A percentile compares a stretch with the other conserved stretches of the same genome.
These are phyloP conservation scores for Leccinum pellstonianum DNA, from an alignment of 768 basidiomycete genomes.

Conservation along the genomic window DNA sequence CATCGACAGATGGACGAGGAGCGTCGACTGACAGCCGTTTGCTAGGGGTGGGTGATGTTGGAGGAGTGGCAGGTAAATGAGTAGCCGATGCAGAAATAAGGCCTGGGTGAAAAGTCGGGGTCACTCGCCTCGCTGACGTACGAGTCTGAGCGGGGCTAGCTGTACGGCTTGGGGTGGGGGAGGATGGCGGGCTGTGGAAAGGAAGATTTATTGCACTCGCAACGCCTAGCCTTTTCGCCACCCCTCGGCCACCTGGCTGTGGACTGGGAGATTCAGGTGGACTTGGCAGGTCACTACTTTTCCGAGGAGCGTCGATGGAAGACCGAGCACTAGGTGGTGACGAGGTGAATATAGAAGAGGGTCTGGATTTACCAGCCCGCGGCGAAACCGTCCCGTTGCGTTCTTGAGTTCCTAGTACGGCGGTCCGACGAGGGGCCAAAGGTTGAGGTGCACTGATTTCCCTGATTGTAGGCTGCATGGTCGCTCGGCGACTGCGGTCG, in stretches of 20 bases:
- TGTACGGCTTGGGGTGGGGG: constrained; percentile 39
- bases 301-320: constrained; percentile 37
- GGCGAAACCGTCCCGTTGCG: constrained; percentile 31
- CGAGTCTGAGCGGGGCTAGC: constrained; percentile 45
- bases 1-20: constrained; percentile 29
- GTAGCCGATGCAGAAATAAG: constrained; percentile 50
- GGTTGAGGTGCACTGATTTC: constrained; percentile 44
- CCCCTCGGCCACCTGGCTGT: constrained; percentile 36
- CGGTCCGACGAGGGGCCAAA: constrained; percentile 33
- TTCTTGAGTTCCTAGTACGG: constrained; percentile 22
- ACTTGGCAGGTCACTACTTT: constrained; percentile 40
- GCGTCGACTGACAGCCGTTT: constrained; percentile 29
- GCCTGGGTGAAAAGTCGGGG: constrained; percentile 41
- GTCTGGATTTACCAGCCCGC: constrained; percentile 34
- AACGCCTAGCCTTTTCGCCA: constrained; percentile 36
- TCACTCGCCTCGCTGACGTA: constrained; percentile 40
- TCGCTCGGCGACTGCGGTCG: constrained; percentile 44
- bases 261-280: constrained; percentile 52
- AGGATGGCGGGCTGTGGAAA: constrained; percentile 36
- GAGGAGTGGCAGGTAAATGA: constrained; percentile 43
- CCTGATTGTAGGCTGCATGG: constrained; percentile 31
- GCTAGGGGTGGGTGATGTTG: constrained; percentile 30
- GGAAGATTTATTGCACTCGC: constrained; percentile 45
- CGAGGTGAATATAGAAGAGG: constrained; percentile 31
- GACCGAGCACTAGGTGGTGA: constrained; percentile 28